Percentiles rank a stretch among this genome's conserved stretches.
These are phyloP conservation scores for Xanthoceras sorbifolium DNA, from an alignment of 345 rosid species.

Conservation along the genomic window DNA sequence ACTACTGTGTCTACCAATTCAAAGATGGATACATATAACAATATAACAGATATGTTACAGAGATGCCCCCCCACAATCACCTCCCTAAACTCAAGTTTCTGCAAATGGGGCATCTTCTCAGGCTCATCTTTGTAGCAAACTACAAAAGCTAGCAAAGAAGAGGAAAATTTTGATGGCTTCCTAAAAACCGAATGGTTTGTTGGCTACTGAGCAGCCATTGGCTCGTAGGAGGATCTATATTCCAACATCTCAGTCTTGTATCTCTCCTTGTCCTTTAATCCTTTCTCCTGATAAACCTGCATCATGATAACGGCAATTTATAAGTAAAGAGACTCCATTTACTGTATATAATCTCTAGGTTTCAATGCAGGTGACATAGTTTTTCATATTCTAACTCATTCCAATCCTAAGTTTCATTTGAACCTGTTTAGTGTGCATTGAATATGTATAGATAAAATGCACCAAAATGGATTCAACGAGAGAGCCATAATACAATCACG, in stretches of 20 bases:
- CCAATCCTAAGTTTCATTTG: background rate
- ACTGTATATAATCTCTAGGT: background rate
- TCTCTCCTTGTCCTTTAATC: slow-evolving; percentile 72
- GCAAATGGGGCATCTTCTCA: slow-evolving; percentile 6
- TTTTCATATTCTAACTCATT: background rate
- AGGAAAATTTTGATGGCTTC: background rate
- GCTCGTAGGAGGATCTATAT: slow-evolving; percentile 46
- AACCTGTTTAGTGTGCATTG: background rate
- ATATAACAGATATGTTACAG: slow-evolving; percentile 2
- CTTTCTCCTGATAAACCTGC: slow-evolving; percentile 77
- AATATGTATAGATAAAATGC: background rate
- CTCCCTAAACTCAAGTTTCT: background rate
- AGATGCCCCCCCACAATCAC: background rate
- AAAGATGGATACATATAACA: background rate
- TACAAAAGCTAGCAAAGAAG: background rate
- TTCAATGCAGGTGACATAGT: background rate
- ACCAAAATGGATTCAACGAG: slow-evolving; percentile 4
- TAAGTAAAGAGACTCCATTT: background rate
- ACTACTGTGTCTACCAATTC: background rate
- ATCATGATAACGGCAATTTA: background rate
- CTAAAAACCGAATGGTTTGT: background rate
- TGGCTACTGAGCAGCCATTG: slow-evolving; percentile 27
- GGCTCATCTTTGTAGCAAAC: background rate
- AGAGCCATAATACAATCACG: background rate
- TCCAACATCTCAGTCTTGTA: slow-evolving; percentile 69